Evolutionary conservation across 2,329 filamentous ascomycete species (phyloP), one percentile per base, ranked within the genome.

Genomic region (Paradendryphiella salina): DNA sequence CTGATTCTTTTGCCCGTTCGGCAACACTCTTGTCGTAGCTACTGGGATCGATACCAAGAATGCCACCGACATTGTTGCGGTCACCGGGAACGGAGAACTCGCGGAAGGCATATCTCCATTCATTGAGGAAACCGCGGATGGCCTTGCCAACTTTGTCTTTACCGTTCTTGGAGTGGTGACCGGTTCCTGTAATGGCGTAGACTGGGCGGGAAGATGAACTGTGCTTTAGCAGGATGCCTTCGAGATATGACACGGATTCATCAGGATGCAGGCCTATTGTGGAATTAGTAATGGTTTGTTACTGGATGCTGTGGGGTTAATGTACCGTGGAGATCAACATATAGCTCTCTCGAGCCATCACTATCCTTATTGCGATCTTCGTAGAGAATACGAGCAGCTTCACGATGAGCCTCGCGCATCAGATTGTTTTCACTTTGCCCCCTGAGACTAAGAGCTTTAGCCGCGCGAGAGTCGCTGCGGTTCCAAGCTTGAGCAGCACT

Each of bases 401-500:
- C 92, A 38, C 94, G 87, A 70, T 99, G 94, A 37, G 92, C 93
- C 77, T 96, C 95, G 59, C 92, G 86, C 94, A 99, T 99, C 31
- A 95, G 82, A 61, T 96, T 90, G 66, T 99, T 97, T 76, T 99
- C 94, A 63, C 90, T 94, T 75, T 97, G 94, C 10, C 94, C 94
- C 23, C 94, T 88, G 37, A 97, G 83, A 65, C 90, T 96, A 41
- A 97, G 82, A 26, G 93, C 93, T 77, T 97, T 97, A 54, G 94
- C 94, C 14, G 94, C 93, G 56, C 94, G 87, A 33, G 94, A 93
- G 72, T 99, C 94, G 66, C 96, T 97, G 50, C 94, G 88, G 71
- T 97, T 96, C 93, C 94, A 99, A 17, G 94, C 94, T 80, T 97
- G 93, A 7, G 93, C 93, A 60, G 94, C 94, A 73, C 92, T 95